phyloP scores from a whole-genome alignment of 345 rosid genomes.

The Aurinia saxatilis region DNA sequence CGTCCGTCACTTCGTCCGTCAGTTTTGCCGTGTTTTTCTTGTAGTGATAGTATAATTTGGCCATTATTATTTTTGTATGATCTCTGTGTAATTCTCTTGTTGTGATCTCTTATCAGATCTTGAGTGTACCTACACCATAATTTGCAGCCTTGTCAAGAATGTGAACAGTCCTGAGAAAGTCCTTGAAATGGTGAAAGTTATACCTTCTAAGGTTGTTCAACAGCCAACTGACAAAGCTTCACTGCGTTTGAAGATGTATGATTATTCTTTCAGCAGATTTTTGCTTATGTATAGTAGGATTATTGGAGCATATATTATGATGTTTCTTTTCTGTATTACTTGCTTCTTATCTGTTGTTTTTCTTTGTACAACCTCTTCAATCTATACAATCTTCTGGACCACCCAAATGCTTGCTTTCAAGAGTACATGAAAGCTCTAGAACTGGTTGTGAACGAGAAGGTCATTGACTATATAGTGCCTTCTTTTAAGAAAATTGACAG shows the following conservation, averaged over 20 bases:
- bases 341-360: conserved; percentile 15
- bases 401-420: conserved; percentile 54
- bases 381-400: too few species aligned
- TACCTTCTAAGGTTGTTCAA: conserved; percentile 67
- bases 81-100: too few species aligned
- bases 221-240: conserved; percentile 84
- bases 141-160: conserved; percentile 77
- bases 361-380: too few species aligned
- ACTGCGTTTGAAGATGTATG: conserved; percentile 66
- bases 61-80: too few species aligned
- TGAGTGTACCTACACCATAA: too few species aligned
- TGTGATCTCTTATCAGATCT: conserved; percentile 53
- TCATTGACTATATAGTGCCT: conserved; percentile 56
- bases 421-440: conserved; percentile 73
- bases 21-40: too few species aligned
- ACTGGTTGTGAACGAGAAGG: conserved; percentile 68
- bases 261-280: conserved; percentile 32
- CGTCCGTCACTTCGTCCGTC: too few species aligned
- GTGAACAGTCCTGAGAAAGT: conserved; percentile 40
- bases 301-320: background rate
- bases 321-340: conserved; percentile 4
- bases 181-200: conserved; percentile 63
- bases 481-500: conserved; percentile 74
- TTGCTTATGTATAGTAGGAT: conserved; percentile 39
- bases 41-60: too few species aligned